Base-by-base conservation (phyloP, 176 grass and related monocot genomes). In the Themeda triandra region DNA sequence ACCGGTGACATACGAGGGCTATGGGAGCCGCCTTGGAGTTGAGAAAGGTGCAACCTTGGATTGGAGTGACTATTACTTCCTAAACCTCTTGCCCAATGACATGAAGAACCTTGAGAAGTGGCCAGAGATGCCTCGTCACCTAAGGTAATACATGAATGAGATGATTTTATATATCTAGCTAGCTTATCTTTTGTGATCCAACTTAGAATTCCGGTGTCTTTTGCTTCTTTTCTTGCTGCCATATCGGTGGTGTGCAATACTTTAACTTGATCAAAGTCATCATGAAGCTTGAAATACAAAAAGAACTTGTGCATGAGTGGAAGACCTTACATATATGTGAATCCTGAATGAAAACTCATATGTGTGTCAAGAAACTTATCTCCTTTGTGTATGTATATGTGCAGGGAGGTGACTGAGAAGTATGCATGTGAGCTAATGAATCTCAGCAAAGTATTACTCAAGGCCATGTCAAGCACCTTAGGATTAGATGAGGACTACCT, bases 21-120 rank as follows among this genome's bases (percentile, higher is more conserved):
- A 91, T 72, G 93, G 93, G 59, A 96, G 93, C 63, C 93, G 93
- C 74, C 67, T 91, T 56, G 91, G 93, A 7, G 88, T 96, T n/a
- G 93, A 91, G 73, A 92, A 91, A 84, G 91, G 80, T 13, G 72
- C 80, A 24, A 76, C 77, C 37, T 82, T 96, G 44, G 93, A 96
- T 41, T 96, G 93, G 93, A 69, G 36, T 29, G 93, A 96, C 71
- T 96, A 96, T 73, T 96, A 86, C 68, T 96, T 84, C 78, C 84
- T 96, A 36, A 48, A 92, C 58, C 73, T 96, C 31, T 24, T 70
- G 0, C 91, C 93, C 15, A 74, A 49, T 51, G 79, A 81, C 28
- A 21, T 62, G 23, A 84, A 81, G 63, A 91, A 59, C 54, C 54
- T 59, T 59, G 54, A 59, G 54, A 59, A 59, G 77, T 96, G 93